These are phyloP conservation scores for Rhizophagus sp. DNA, from an alignment of 192 early-diverging fungal genomes.

Conservation along the genomic window DNA sequence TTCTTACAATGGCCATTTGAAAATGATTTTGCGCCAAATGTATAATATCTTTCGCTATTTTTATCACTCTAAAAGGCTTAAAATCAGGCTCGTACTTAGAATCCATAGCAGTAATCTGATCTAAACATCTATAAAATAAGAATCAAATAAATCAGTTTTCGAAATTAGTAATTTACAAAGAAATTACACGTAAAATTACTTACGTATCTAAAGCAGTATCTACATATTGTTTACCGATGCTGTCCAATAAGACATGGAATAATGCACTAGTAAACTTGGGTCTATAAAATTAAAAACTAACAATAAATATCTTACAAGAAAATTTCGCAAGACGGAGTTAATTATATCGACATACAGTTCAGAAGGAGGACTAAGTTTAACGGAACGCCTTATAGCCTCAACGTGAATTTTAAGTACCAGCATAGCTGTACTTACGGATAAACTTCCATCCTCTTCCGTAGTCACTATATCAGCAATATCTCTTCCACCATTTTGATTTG, in stretches of 20 bases:
- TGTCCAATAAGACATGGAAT: constrained; percentile 75
- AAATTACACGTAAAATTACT: constrained; percentile 27
- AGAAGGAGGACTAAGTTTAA: constrained; percentile 68
- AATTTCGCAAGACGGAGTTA: neutral
- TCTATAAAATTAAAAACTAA: constrained; percentile 25
- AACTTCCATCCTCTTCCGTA: constrained; percentile 39
- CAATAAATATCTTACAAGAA: neutral
- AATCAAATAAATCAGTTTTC: neutral
- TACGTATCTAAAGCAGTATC: constrained; percentile 79
- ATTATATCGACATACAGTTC: constrained; percentile 51
- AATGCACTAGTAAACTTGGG: constrained; percentile 65
- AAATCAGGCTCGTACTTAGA: constrained; percentile 68
- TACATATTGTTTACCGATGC: constrained; percentile 81
- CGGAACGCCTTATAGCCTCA: constrained; percentile 75
- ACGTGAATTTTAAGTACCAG: constrained; percentile 71
- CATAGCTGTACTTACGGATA: constrained; percentile 48
- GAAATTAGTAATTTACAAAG: neutral
- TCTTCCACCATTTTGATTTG: neutral
- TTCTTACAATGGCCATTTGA: constrained; percentile 65
- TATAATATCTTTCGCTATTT: constrained; percentile 66
- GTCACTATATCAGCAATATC: constrained; percentile 31
- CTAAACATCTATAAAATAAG: constrained; percentile 57
- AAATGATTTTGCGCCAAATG: constrained; percentile 84
- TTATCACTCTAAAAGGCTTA: constrained; percentile 59
- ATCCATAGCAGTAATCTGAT: constrained; percentile 62